Evolutionary conservation across 345 rosid species (phyloP).

Genomic region (Microthlaspi erraticum): DNA sequence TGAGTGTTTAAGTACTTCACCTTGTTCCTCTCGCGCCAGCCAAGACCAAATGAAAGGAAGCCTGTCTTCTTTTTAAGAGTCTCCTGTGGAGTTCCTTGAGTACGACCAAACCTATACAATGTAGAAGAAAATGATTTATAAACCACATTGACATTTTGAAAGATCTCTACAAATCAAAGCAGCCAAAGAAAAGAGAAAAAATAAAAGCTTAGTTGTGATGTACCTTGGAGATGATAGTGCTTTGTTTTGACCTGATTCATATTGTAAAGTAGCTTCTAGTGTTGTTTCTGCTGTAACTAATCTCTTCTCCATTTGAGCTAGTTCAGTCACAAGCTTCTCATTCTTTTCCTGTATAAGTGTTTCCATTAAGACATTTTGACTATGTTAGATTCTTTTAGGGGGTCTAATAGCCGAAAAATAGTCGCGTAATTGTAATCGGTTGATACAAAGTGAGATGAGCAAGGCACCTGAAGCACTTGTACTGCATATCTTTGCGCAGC

Average conservation of each 20-base stretch:
- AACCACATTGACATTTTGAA: constrained; percentile 29
- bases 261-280: constrained; percentile 86
- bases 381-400: neutral
- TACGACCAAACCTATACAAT: constrained; percentile 50
- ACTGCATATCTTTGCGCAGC: constrained; percentile 69
- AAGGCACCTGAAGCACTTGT: constrained; percentile 68
- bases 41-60: constrained; percentile 62
- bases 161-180: constrained; percentile 16
- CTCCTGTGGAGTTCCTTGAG: constrained; percentile 48
- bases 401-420: too few relatives aligned
- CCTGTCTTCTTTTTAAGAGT: constrained; percentile 60
- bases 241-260: constrained; percentile 78
- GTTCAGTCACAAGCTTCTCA: constrained; percentile 67
- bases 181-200: constrained; percentile 1
- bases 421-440: too few relatives aligned
- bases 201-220: constrained; percentile 6
- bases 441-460: constrained; percentile 3
- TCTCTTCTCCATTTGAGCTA: constrained; percentile 85
- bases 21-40: constrained; percentile 88
- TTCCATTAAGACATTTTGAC: constrained; percentile 18
- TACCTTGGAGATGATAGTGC: constrained; percentile 67
- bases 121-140: constrained; percentile 1
- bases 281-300: constrained; percentile 88
- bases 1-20: constrained; percentile 44
- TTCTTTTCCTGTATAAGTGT: constrained; percentile 73